These are phyloP conservation scores for Knufia fluminis DNA, from an alignment of 2,329 filamentous ascomycete species.

Conservation along the genomic window DNA sequence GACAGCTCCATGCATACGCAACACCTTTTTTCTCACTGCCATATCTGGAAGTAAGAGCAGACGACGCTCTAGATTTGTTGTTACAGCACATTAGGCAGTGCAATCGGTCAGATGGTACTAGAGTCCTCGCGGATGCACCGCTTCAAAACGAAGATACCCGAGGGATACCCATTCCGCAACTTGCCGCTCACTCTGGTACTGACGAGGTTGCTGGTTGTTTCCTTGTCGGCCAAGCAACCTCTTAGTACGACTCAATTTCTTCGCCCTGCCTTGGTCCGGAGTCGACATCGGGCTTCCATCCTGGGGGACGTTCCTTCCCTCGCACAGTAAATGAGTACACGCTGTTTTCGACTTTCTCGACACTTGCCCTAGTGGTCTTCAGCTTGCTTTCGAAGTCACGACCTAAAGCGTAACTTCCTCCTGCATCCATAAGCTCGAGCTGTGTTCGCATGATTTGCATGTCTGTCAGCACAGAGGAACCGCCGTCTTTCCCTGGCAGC, in stretches of 20 bases:
- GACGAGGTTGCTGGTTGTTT: too few relatives aligned
- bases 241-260: conserved; percentile 25
- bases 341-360: conserved; percentile 86
- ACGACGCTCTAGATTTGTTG: too few relatives aligned
- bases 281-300: conserved; percentile 74
- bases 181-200: too few relatives aligned
- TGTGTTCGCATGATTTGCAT: conserved; percentile 66
- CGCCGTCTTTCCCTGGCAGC: conserved; percentile 26
- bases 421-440: conserved; percentile 62
- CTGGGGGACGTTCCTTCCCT: conserved; percentile 78
- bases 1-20: conserved; percentile 8
- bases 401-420: conserved; percentile 43
- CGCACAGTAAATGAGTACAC: conserved; percentile 81
- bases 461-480: conserved; percentile 66
- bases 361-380: conserved; percentile 74
- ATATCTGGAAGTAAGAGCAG: too few relatives aligned
- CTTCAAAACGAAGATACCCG: too few relatives aligned
- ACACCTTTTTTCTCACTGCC: too few relatives aligned
- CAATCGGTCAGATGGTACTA: too few relatives aligned
- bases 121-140: too few relatives aligned
- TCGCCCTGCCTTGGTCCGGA: conserved; percentile 26
- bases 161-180: too few relatives aligned
- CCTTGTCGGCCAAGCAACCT: too few relatives aligned
- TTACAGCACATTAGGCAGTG: too few relatives aligned
- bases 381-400: conserved; percentile 69